Base-by-base conservation (phyloP, 1,139 yeast species). In the Suhomyces taliae region DNA sequence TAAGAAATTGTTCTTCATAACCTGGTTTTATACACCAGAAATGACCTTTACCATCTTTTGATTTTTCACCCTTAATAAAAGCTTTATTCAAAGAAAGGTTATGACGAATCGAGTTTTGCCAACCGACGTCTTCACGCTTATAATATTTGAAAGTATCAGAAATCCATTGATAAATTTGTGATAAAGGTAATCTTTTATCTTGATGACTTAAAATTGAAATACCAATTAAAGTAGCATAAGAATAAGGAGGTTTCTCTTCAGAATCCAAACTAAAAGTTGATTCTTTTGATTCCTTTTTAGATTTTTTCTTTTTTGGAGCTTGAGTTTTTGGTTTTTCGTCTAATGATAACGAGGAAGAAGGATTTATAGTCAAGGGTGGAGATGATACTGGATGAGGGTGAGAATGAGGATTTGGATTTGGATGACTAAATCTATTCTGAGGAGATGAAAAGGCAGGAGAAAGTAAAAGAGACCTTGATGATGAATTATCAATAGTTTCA, bases 21-120 rank as follows among this genome's bases (percentile, higher is more conserved):
- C 96, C 97, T 24, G 81, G 74, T 52, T 86, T 90, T 46, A 93
- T 89, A 57, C 88, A 83, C 99, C 99, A 95, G 66, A 87, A 93
- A 69, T 91, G 96, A 33, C 99, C 99, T 69, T 93, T 93, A 7
- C 98, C 98, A 65, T 89, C 96, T 57, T 88, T 87, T 12, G 97
- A 91, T 62, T 93, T 87, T 55, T 89, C 96, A 35, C 95, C 90
- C 67, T 93, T 93, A 47, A 86, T 79, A 58, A 90, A 90, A 1
- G 96, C 96, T 63, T 89, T 90, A 67, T 89, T 90, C 55, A 90
- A 73, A 27, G 95, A 86, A 46, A 90, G 71, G 56, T 90, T 87
- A 65, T 89, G 96, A 50, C 96, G 84, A 54, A 89, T 89, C 29
- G 95, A 87, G 65, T 89, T 89, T 62, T 89, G 96, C 97, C 97